Percentiles rank a stretch among this genome's conserved stretches.
Evolutionary conservation across 495 filamentous ascomycete species (phyloP).

Genomic region (Lasiosphaeria miniovina): DNA sequence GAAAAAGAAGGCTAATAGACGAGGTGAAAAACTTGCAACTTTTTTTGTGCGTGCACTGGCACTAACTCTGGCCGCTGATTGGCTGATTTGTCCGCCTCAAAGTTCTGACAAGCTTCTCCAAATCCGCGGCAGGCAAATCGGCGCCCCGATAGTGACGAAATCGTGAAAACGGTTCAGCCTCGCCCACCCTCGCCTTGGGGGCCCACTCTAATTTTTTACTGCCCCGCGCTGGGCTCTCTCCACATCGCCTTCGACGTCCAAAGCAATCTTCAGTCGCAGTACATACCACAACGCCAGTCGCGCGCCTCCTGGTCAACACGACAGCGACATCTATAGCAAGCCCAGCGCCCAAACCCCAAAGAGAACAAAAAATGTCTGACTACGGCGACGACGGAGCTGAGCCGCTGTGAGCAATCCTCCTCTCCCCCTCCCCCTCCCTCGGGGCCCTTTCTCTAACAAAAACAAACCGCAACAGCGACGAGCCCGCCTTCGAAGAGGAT

Average conservation of each 20-base stretch:
- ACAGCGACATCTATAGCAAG: background rate
- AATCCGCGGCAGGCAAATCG: background rate
- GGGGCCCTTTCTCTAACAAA: constrained; percentile 5
- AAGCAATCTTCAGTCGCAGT: constrained; percentile 7
- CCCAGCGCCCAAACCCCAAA: background rate
- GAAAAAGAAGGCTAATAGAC: no score
- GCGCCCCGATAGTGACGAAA: background rate
- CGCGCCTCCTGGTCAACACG: background rate
- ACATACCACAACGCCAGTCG: no score
- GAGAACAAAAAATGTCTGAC: constrained; percentile 63
- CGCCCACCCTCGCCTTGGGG: constrained; percentile 12
- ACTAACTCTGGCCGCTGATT: constrained; percentile 2
- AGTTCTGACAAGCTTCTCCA: background rate
- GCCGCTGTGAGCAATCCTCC: constrained; percentile 31
- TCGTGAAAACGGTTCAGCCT: constrained; percentile 2
- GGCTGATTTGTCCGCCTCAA: background rate
- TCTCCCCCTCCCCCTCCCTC: constrained; percentile 7
- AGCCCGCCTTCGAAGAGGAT: constrained; percentile 54
- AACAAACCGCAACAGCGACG: constrained; percentile 35
- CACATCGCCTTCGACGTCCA: constrained; percentile 1
- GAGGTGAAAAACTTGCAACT: background rate
- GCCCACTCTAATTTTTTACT: constrained; percentile 31
- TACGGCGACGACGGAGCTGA: constrained; percentile 61
- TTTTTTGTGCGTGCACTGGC: constrained; percentile 9
- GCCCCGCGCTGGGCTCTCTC: constrained; percentile 5